These are phyloP conservation scores for Astraeus odoratus DNA, from an alignment of 768 basidiomycete species.

Conservation along the genomic window DNA sequence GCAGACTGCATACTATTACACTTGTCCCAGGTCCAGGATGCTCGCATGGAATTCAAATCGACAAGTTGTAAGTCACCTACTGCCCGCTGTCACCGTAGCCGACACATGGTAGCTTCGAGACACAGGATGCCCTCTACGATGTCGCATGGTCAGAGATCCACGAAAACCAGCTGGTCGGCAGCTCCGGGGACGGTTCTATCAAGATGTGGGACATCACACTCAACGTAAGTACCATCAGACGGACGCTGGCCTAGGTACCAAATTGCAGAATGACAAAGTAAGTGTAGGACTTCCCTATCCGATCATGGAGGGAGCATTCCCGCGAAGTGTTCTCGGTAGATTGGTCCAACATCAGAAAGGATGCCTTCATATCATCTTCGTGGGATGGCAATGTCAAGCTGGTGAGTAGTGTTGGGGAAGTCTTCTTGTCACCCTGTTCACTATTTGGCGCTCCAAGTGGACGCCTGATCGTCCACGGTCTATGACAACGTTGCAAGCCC, in stretches of 20 bases:
- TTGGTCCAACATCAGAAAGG: constrained; percentile 92
- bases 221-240: constrained; percentile 44
- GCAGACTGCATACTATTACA: constrained; percentile 68
- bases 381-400: constrained; percentile 93
- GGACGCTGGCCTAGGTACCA: neutral
- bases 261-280: constrained; percentile 26
- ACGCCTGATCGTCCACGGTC: constrained; percentile 76
- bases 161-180: constrained; percentile 88
- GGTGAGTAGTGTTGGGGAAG: constrained; percentile 42
- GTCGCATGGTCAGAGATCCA: constrained; percentile 93
- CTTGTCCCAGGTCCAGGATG: constrained; percentile 43
- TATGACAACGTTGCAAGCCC: constrained; percentile 74
- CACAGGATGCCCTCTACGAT: constrained; percentile 86
- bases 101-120: constrained; percentile 57
- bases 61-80: constrained; percentile 57
- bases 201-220: constrained; percentile 87
- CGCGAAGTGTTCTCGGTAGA: constrained; percentile 91
- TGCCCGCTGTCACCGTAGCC: constrained; percentile 1
- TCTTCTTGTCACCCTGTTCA: neutral
- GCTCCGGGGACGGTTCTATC: constrained; percentile 86
- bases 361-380: constrained; percentile 77
- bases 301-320: constrained; percentile 90
- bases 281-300: constrained; percentile 77
- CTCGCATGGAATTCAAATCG: constrained; percentile 40
- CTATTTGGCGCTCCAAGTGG: constrained; percentile 53